phyloP scores from a whole-genome alignment of 257 asterid genomes.

The Ophiorrhiza pumila region DNA sequence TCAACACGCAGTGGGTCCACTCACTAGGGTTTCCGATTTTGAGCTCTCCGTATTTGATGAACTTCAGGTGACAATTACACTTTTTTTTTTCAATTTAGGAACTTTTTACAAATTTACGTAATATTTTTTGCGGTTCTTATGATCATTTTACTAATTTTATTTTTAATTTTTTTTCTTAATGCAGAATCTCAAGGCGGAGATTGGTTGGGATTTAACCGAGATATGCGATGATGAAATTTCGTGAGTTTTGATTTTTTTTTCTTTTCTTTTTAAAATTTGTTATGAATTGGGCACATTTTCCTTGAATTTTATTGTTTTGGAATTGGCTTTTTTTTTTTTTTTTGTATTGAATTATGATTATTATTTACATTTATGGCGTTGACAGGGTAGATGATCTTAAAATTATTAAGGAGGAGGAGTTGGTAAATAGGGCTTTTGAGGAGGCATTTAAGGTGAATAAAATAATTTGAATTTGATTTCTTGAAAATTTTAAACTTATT shows the following conservation, averaged over 20 bases:
- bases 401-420: constrained; percentile 69
- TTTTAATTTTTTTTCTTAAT: constrained; percentile 9
- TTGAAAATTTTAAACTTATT: too few species aligned
- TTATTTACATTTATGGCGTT: constrained; percentile 13
- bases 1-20: constrained; percentile 57
- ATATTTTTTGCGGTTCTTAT: not conserved
- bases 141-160: not conserved
- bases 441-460: constrained; percentile 79
- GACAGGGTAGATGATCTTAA: constrained; percentile 80
- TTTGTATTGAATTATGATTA: constrained; percentile 4
- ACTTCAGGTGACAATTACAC: constrained; percentile 46
- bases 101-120: not conserved
- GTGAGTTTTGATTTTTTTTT: constrained; percentile 40
- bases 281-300: not conserved
- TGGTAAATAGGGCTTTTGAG: constrained; percentile 67
- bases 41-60: constrained; percentile 47
- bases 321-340: constrained; percentile 5
- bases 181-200: constrained; percentile 61
- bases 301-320: constrained; percentile 4
- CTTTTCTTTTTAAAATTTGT: not conserved
- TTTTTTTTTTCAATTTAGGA: not conserved
- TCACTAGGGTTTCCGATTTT: constrained; percentile 55
- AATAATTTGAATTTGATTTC: constrained; percentile 19
- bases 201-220: constrained; percentile 36
- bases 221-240: constrained; percentile 49